Percentiles rank a stretch among this genome's conserved stretches.
These are phyloP conservation scores for Aegilops speltoides DNA, from an alignment of 176 grass and related monocot genomes.

Conservation along the genomic window DNA sequence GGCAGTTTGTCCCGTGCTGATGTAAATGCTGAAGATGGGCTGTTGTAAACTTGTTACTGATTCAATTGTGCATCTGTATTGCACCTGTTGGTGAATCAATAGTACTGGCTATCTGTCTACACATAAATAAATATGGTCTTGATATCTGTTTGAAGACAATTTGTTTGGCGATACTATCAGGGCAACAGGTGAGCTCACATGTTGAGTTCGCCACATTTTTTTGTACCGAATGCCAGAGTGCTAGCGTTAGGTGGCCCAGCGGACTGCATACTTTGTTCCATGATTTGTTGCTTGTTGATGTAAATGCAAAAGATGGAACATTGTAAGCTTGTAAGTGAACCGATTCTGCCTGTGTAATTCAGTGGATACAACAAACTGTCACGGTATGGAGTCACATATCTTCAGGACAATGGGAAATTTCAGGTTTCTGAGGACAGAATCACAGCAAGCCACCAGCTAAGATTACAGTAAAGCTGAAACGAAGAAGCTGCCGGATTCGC, in stretches of 20 bases:
- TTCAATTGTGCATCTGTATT: neutral
- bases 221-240: no score
- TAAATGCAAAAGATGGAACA: neutral
- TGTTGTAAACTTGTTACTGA: neutral
- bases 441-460: neutral
- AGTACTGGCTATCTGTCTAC: neutral
- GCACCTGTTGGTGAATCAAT: neutral
- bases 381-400: neutral
- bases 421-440: neutral
- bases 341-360: neutral
- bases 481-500: neutral
- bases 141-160: no score
- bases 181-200: no score
- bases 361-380: neutral
- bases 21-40: neutral
- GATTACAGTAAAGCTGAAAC: neutral
- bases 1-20: neutral
- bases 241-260: neutral
- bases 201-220: no score
- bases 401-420: neutral
- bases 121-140: no score
- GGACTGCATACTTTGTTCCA: neutral
- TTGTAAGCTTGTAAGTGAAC: neutral
- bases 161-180: no score
- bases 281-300: neutral